Evolutionary conservation across 108 stramenopile species (phyloP).

Genomic region (Nannochloropsis granulata): DNA sequence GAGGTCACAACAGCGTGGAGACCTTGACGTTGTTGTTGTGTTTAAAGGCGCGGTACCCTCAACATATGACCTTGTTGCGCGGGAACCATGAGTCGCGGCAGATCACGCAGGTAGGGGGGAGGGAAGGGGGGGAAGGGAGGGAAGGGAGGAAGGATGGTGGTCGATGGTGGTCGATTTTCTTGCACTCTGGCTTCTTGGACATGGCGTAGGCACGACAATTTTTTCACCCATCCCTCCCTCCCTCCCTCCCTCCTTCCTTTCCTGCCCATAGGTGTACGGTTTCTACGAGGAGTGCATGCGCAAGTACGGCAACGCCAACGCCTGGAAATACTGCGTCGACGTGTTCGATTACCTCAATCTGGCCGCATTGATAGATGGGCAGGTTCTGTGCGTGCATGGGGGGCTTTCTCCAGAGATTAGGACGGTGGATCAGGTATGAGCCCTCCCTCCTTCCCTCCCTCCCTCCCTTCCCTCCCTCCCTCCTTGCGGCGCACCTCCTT

Average conservation of each 20-base stretch:
- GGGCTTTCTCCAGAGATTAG: conserved; percentile 85
- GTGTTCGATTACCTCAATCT: conserved; percentile 90
- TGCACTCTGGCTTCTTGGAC: no score
- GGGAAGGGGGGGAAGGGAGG: neutral
- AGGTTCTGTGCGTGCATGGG: conserved; percentile 80
- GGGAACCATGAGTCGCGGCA: conserved; percentile 89
- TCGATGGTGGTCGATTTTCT: no score
- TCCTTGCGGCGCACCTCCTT: neutral
- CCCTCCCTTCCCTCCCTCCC: neutral
- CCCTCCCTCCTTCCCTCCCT: neutral
- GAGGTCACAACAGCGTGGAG: conserved; percentile 55
- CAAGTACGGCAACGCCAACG: conserved; percentile 92
- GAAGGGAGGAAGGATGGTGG: no score
- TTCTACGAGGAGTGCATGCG: conserved; percentile 98
- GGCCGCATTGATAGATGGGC: conserved; percentile 79
- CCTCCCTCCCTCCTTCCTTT: neutral
- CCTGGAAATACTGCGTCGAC: conserved; percentile 93
- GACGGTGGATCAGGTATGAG: conserved; percentile 56
- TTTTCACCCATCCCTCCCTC: neutral
- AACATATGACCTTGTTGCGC: conserved; percentile 29
- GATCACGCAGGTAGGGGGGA: conserved; percentile 73
- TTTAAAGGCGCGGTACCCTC: conserved; percentile 61
- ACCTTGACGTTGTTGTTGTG: conserved; percentile 71
- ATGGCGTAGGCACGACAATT: no score
- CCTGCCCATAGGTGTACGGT: conserved; percentile 68